Base-by-base conservation (phyloP, 352 stramenopile genomes). In the Plasmopara viticola region DNA sequence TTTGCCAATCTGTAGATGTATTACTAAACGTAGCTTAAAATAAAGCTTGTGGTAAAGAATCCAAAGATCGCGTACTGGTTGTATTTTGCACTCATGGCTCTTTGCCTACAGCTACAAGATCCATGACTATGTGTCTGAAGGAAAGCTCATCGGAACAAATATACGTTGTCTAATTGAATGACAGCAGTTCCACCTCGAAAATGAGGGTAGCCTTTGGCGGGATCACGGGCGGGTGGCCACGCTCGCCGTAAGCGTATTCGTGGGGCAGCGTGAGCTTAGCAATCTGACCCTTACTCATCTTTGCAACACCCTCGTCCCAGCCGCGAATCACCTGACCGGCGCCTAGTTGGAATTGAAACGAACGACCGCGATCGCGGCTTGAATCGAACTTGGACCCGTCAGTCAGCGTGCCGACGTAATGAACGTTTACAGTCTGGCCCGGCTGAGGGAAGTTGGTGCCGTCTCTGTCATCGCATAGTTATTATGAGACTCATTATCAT, bases 221-320 rank as follows among this genome's bases (percentile, higher is more conserved):
- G 56, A 97, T 95, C 45, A 90, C 68, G 41, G 88, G 88, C 10
- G 85, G 84, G 48, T 95, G 90, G 33, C 94, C 92, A 39, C 72
- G 55, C 52, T 79, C 75, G 37, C 95, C 95, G 64, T 98, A 98
- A 25, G 87, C 95, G 73, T 95, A 98, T 64, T 98, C 89, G 47
- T 78, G 74, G n/a, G 94, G 84, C 52, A 98, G 91, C 47, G 78
- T 78, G 25, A 98, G 77, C 54, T 94, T 92, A 29, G 90, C 89
- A 30, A 97, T 79, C 70, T 98, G 90, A 35, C 94, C 94, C 37
- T 97, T 77, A 49, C 74, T 95, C 91, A 98, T 84, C 72, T 77
- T 58, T 33, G 73, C 74, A 42, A 89, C 79, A 38, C 78, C 78
- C 54, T 87, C 78, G 53, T 91, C 80, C 75, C 76, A 87, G 45